Percentiles rank a stretch among this genome's conserved stretches.
Evolutionary conservation across 2,329 filamentous ascomycete species (phyloP).

Genomic region (Lachnellula suecica): DNA sequence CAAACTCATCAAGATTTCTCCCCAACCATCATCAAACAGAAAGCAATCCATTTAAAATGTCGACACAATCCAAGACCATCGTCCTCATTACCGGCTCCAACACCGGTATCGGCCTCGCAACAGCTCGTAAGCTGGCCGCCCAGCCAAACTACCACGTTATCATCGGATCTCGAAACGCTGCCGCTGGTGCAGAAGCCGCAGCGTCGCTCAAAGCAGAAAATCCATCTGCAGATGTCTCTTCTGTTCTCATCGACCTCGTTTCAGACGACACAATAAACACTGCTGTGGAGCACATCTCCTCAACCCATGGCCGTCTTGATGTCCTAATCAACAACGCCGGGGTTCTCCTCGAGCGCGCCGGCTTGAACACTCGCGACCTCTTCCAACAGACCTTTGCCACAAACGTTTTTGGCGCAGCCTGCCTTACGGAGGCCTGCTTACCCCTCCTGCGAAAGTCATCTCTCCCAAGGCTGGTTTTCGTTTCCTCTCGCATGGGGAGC

Average conservation of each 20-base stretch:
- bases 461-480: slow-evolving; percentile 27
- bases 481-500: slow-evolving; percentile 24
- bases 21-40: too few relatives aligned
- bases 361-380: slow-evolving; percentile 11
- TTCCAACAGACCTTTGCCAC: slow-evolving; percentile 26
- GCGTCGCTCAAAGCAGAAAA: slow-evolving; percentile 23
- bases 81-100: slow-evolving; percentile 42
- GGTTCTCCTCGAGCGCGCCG: slow-evolving; percentile 2
- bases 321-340: slow-evolving; percentile 23
- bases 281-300: slow-evolving; percentile 2
- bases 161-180: slow-evolving; percentile 36
- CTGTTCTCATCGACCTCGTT: slow-evolving; percentile 11
- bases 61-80: too few relatives aligned
- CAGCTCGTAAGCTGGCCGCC: slow-evolving; percentile 38
- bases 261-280: slow-evolving; percentile 14
- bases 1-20: too few relatives aligned
- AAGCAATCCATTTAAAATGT: too few relatives aligned
- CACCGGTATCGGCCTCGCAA: slow-evolving; percentile 41
- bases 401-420: slow-evolving; percentile 31
- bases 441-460: slow-evolving; percentile 34
- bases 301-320: slow-evolving; percentile 13
- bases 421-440: slow-evolving; percentile 32
- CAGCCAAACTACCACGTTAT: slow-evolving; percentile 40
- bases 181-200: slow-evolving; percentile 35
- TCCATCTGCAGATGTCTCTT: background rate